Evolutionary conservation across 768 basidiomycete species (phyloP).

Genomic region (Leccinum subtestaceum): DNA sequence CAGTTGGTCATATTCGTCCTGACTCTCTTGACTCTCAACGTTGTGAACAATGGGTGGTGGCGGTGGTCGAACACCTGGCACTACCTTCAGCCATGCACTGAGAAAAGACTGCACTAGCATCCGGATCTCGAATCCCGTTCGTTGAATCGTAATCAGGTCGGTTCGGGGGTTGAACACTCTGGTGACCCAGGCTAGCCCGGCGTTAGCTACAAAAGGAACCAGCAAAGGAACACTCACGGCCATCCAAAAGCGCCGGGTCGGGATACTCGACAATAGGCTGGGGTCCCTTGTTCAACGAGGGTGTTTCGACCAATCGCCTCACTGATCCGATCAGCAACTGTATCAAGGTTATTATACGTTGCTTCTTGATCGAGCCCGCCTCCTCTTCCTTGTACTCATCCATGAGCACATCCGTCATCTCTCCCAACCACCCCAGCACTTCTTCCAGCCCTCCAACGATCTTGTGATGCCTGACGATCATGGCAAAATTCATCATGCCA

Average conservation of each 20-base stretch:
- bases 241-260: conserved; percentile 55
- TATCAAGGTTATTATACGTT: conserved; percentile 33
- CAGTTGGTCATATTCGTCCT: conserved; percentile 67
- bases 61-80: conserved; percentile 41
- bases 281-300: conserved; percentile 36
- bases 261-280: conserved; percentile 49
- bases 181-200: conserved; percentile 52
- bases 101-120: conserved; percentile 60
- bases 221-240: conserved; percentile 38
- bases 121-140: conserved; percentile 55
- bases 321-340: conserved; percentile 53
- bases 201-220: conserved; percentile 6
- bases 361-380: conserved; percentile 21
- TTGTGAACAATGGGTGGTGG: conserved; percentile 28
- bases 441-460: conserved; percentile 44
- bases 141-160: conserved; percentile 39
- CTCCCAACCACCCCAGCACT: conserved; percentile 61
- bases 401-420: conserved; percentile 54
- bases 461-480: conserved; percentile 53
- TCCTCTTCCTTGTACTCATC: conserved; percentile 47
- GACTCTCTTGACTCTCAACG: conserved; percentile 63
- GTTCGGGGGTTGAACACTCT: conserved; percentile 46
- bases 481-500: conserved; percentile 67
- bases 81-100: conserved; percentile 45
- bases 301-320: conserved; percentile 46